These are phyloP conservation scores for Barnettozyma vustinii DNA, from an alignment of 805 yeast genomes.

Conservation along the genomic window DNA sequence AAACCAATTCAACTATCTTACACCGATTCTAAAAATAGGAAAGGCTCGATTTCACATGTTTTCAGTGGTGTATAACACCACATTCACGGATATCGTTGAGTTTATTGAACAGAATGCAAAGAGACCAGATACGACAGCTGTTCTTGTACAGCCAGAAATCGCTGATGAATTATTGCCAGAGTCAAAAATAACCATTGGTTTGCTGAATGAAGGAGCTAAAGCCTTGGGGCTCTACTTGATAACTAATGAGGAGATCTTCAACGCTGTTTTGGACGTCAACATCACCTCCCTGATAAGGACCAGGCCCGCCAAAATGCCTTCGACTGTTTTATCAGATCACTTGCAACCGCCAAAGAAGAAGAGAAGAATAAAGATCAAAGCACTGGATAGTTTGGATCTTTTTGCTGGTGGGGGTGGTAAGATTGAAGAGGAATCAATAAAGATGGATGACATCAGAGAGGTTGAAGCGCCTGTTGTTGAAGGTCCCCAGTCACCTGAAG, in stretches of 20 bases:
- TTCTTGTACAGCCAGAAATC: conserved; percentile 15
- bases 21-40: conserved; percentile 17
- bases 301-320: conserved; percentile 10
- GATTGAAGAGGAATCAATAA: conserved; percentile 1
- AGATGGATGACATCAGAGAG: not conserved
- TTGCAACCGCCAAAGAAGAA: conserved; percentile 11
- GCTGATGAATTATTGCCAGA: conserved; percentile 1
- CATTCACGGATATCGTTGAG: not conserved
- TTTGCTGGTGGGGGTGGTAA: conserved; percentile 34
- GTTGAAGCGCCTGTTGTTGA: not conserved
- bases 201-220: conserved; percentile 16
- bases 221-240: conserved; percentile 17
- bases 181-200: not conserved
- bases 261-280: conserved; percentile 20
- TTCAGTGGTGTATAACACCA: not conserved
- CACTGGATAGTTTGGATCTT: conserved; percentile 31
- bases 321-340: not conserved
- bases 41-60: not conserved
- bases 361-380: conserved; percentile 22
- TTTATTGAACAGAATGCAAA: not conserved
- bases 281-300: conserved; percentile 7
- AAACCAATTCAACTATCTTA: conserved; percentile 19
- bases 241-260: conserved; percentile 26
- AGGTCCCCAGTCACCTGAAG: not conserved
- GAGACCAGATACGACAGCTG: not conserved